Percentiles rank a stretch among this genome's conserved stretches.
Evolutionary conservation across 75 land plant species (phyloP).

Genomic region (Cunninghamia lanceolata): DNA sequence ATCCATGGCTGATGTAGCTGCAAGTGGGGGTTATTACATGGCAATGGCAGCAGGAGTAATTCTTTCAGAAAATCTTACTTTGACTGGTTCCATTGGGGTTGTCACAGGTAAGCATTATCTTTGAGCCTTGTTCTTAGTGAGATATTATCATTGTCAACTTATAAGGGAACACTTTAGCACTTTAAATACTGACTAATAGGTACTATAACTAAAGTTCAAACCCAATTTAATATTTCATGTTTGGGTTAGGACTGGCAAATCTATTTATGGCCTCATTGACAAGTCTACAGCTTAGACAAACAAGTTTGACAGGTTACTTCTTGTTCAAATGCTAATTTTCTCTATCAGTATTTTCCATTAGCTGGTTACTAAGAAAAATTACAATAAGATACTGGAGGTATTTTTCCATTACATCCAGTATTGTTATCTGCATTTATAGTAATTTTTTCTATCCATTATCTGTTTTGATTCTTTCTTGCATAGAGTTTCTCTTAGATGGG

Average conservation of each 20-base stretch:
- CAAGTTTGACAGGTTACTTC: background rate
- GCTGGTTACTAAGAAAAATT: background rate
- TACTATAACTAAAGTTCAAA: background rate
- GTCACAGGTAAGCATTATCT: constrained; percentile 67
- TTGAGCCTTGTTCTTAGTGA: background rate
- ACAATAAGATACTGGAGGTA: background rate
- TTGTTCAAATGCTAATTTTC: background rate
- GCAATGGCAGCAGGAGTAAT: constrained; percentile 92
- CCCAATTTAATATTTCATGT: background rate
- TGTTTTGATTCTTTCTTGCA: too few relatives aligned
- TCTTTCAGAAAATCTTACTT: constrained; percentile 85
- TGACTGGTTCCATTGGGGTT: constrained; percentile 99
- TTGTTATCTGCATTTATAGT: too few relatives aligned
- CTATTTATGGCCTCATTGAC: background rate
- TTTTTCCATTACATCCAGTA: background rate
- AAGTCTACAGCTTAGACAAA: background rate
- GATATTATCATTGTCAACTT: background rate
- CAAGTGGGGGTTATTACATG: constrained; percentile 99
- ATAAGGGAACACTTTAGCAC: background rate
- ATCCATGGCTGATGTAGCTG: constrained; percentile 99
- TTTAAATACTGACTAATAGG: background rate
- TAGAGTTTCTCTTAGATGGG: too few relatives aligned
- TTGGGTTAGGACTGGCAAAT: background rate
- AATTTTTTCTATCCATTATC: too few relatives aligned
- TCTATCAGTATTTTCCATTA: background rate